phyloP scores from a whole-genome alignment of 176 grass and related monocot genomes.

The Avena insularis region DNA sequence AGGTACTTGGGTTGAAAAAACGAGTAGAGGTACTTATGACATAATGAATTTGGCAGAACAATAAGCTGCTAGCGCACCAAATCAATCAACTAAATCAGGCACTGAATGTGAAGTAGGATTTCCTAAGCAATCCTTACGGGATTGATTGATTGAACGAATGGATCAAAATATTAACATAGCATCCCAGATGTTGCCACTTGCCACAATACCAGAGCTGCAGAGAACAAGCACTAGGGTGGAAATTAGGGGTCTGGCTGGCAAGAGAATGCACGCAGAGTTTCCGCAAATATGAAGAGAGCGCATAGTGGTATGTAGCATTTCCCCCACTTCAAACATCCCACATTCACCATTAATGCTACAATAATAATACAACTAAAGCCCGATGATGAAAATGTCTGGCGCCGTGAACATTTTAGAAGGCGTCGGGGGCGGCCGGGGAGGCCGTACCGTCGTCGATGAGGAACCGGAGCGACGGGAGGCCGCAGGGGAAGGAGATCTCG shows the following conservation, averaged over 20 bases:
- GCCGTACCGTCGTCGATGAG: constrained; percentile 70
- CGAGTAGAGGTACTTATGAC: neutral
- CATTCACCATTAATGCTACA: neutral
- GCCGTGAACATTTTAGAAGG: neutral
- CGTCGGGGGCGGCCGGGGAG: neutral
- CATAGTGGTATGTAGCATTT: neutral
- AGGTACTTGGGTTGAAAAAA: neutral
- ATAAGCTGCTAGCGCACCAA: neutral
- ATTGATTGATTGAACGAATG: neutral
- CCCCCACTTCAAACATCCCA: neutral
- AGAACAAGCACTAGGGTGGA: neutral
- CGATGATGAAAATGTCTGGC: neutral
- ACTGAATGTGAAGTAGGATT: neutral
- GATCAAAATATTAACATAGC: neutral
- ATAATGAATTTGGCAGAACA: neutral
- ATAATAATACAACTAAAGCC: neutral
- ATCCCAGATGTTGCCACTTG: neutral
- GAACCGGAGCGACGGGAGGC: constrained; percentile 83
- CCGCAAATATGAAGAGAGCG: neutral
- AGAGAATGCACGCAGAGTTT: neutral
- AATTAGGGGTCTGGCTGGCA: neutral
- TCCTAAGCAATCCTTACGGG: neutral
- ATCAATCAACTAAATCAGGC: neutral
- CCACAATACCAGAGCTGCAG: neutral
- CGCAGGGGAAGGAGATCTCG: constrained; percentile 70